Evolutionary conservation across 768 basidiomycete genomes (phyloP).

Genomic region (Royoungia palumana): DNA sequence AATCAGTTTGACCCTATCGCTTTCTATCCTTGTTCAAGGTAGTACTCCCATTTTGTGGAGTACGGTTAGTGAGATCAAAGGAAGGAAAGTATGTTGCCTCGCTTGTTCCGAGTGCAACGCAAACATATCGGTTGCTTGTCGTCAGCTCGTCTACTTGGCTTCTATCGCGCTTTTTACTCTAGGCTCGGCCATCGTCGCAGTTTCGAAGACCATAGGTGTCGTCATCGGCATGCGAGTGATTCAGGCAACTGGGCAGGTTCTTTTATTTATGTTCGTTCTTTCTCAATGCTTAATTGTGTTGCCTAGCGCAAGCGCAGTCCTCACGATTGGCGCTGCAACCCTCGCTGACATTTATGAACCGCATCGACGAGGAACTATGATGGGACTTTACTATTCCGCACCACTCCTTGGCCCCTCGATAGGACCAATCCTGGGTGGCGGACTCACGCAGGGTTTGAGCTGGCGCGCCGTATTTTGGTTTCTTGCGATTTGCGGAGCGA

Average conservation of each 20-base stretch:
- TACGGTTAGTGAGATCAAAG: slow-evolving; percentile 51
- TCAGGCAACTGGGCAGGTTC: slow-evolving; percentile 59
- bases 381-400: slow-evolving; percentile 80
- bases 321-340: slow-evolving; percentile 68
- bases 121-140: neutral
- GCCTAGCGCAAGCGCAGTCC: slow-evolving; percentile 59
- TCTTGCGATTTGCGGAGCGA: slow-evolving; percentile 59
- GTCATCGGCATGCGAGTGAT: slow-evolving; percentile 67
- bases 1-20: slow-evolving; percentile 64
- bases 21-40: slow-evolving; percentile 74
- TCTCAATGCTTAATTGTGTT: neutral
- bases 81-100: slow-evolving; percentile 52
- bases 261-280: neutral
- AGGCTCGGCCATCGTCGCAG: slow-evolving; percentile 56
- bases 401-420: slow-evolving; percentile 71
- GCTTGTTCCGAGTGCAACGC: neutral
- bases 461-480: slow-evolving; percentile 92
- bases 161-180: slow-evolving; percentile 52
- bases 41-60: slow-evolving; percentile 36
- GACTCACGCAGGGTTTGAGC: slow-evolving; percentile 57
- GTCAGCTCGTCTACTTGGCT: slow-evolving; percentile 52
- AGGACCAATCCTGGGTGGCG: slow-evolving; percentile 71
- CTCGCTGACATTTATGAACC: slow-evolving; percentile 80
- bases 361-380: slow-evolving; percentile 68
- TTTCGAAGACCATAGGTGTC: slow-evolving; percentile 51